Base-by-base conservation (phyloP, 164 flowering plant species). In the Magnolia changhungtana region DNA sequence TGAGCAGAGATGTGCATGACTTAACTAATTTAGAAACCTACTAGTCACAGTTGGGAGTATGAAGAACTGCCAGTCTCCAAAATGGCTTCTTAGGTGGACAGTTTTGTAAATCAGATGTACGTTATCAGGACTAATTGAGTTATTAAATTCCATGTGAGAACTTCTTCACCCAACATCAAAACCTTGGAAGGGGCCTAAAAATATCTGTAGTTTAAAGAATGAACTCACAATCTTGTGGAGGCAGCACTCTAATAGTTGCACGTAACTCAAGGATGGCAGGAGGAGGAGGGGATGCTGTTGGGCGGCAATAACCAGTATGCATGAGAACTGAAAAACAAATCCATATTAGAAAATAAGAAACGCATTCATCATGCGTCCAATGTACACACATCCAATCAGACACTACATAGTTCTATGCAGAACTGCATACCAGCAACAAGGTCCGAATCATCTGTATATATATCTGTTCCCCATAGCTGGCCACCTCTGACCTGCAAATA, bases 371-470 rank as follows among this genome's bases (percentile, higher is more conserved):
- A 7, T 45, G 29, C 61, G 10, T 55, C 13, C 16, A 55, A 11
- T 9, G 16, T 9, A 55, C 18, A 11, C 2, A 55, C 61, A 55
- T 55, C 18, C 61, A 55, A 55, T 55, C 61, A 55, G 61, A 55
- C 13, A 11, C 45, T 37, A 37, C 20, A 14, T 8, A 23, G 27
- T 37, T 27, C 50, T 50, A 21, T 14, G 24, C 3, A 74, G 67
- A 61, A 70, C n/a, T 21, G 21, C 77, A 80, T 89, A 96, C 99
- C 98, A 75, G 99, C 98, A 84, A 96, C 99, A 87, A 96, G 97
- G 84, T 96, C 99, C n/a, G 99, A 96, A 82, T 96, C 99, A 86
- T 90, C 89, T 61, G 99, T 96, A 76, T 96, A 96, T 74, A 93
- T 81, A 82, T 96, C 99, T 21, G 98, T 96, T 49, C 99, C 99